Evolutionary conservation across 768 basidiomycete species (phyloP).

Genomic region (Pleurotus giganteus): DNA sequence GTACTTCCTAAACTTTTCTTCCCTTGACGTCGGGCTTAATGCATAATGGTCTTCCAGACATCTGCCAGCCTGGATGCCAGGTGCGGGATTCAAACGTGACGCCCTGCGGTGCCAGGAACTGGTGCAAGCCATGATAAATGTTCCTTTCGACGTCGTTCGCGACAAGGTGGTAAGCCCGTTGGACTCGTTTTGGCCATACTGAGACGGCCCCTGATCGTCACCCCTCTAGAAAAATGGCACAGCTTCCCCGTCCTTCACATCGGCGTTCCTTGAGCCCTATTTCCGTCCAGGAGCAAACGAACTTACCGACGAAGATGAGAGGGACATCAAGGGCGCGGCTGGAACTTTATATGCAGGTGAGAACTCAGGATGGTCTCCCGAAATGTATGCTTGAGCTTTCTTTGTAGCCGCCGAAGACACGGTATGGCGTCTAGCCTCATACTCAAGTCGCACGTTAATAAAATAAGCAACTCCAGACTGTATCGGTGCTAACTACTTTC

Average conservation of each 20-base stretch:
- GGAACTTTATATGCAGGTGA: constrained; percentile 50
- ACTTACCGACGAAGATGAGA: constrained; percentile 40
- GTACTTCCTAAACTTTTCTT: constrained; percentile 20
- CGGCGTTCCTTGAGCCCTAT: constrained; percentile 39
- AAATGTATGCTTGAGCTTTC: not conserved
- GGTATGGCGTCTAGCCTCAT: constrained; percentile 18
- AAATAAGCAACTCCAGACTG: constrained; percentile 35
- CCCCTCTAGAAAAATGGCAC: constrained; percentile 36
- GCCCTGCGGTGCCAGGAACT: constrained; percentile 40
- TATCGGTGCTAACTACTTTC: constrained; percentile 47
- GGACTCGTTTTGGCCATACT: not conserved
- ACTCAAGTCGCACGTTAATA: not conserved
- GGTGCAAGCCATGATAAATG: constrained; percentile 46
- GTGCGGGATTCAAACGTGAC: constrained; percentile 43
- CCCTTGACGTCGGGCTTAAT: not conserved
- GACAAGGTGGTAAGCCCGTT: not conserved
- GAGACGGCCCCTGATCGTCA: constrained; percentile 9
- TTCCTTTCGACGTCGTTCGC: constrained; percentile 34
- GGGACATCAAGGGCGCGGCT: constrained; percentile 56
- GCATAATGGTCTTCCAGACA: constrained; percentile 26
- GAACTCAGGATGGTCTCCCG: constrained; percentile 11
- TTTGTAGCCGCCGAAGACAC: constrained; percentile 38
- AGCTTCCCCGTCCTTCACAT: constrained; percentile 43
- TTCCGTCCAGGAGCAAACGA: constrained; percentile 29
- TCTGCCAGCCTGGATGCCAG: constrained; percentile 50